Percentiles rank a stretch among this genome's conserved stretches.
phyloP scores from a whole-genome alignment of 2,329 filamentous ascomycete genomes.

The Ophiostoma himal-ulmi region DNA sequence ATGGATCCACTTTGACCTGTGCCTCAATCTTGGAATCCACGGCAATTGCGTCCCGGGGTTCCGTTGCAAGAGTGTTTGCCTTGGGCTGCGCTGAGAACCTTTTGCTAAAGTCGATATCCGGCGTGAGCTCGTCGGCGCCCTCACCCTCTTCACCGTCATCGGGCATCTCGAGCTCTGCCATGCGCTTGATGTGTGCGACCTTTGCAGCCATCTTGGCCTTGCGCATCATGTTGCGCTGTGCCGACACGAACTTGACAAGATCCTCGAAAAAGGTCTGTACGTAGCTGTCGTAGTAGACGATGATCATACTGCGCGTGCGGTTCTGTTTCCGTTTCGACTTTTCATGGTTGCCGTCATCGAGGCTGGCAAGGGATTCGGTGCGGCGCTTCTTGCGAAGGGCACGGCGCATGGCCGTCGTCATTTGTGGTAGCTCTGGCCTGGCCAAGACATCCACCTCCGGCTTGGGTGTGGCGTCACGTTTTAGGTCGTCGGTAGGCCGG shows the following conservation, averaged over 20 bases:
- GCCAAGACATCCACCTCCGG: constrained; percentile 15
- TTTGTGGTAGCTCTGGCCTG: not conserved
- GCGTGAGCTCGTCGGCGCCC: not conserved
- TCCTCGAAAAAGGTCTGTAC: constrained; percentile 78
- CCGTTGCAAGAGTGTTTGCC: not conserved
- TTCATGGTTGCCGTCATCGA: constrained; percentile 35
- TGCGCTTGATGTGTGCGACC: constrained; percentile 58
- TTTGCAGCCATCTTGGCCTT: constrained; percentile 81
- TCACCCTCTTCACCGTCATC: constrained; percentile 40
- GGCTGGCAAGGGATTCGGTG: constrained; percentile 48
- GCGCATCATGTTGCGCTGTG: constrained; percentile 74
- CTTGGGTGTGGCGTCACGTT: constrained; percentile 18
- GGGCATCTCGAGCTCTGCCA: constrained; percentile 55
- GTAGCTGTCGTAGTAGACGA: constrained; percentile 88
- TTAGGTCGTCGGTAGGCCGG: constrained; percentile 27
- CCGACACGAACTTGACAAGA: constrained; percentile 74
- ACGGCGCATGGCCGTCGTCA: not conserved
- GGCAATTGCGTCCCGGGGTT: not conserved
- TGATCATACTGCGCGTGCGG: constrained; percentile 67
- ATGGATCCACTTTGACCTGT: not conserved
- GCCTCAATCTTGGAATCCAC: constrained; percentile 1
- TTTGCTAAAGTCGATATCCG: constrained; percentile 10
- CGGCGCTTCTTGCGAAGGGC: constrained; percentile 33
- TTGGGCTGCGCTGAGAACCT: not conserved
- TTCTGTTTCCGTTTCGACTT: constrained; percentile 44